phyloP scores from a whole-genome alignment of 495 filamentous ascomycete genomes.

The Eremomyces bilateralis region DNA sequence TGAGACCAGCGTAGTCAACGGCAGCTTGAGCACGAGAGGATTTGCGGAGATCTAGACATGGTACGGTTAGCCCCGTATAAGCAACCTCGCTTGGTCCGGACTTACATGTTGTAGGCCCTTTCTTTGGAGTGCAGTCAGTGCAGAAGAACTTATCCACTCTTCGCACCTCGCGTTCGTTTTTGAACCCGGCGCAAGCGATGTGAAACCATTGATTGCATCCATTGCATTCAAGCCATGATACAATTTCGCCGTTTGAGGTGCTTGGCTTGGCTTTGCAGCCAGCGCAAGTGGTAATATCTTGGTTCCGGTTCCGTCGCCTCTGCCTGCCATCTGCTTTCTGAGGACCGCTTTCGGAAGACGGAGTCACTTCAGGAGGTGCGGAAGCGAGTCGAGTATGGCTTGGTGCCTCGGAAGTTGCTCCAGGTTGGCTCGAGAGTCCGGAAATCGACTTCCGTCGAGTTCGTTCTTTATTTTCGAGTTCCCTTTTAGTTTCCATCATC shows the following conservation, averaged over 20 bases:
- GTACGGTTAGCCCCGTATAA: slow-evolving; percentile 3
- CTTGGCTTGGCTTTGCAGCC: slow-evolving; percentile 17
- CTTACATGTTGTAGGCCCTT: slow-evolving; percentile 48
- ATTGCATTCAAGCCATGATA: slow-evolving; percentile 50
- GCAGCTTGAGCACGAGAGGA: slow-evolving; percentile 40
- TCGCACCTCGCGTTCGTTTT: slow-evolving; percentile 43
- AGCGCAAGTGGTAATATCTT: slow-evolving; percentile 16
- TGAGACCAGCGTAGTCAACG: slow-evolving; percentile 56
- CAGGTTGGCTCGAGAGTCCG: no score
- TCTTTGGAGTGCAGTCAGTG: slow-evolving; percentile 30
- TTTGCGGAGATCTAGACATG: slow-evolving; percentile 22
- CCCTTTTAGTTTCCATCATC: no score
- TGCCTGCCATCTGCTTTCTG: slow-evolving; percentile 5
- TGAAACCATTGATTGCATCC: slow-evolving; percentile 59
- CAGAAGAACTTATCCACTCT: slow-evolving; percentile 58
- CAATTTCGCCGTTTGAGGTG: slow-evolving; percentile 14
- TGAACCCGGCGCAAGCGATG: slow-evolving; percentile 49
- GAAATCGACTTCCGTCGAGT: no score
- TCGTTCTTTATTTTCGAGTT: no score
- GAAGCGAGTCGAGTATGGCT: no score
- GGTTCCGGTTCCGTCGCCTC: no score
- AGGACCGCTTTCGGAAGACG: no score
- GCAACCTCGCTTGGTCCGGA: slow-evolving; percentile 8
- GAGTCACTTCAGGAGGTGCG: no score
- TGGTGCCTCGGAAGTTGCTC: no score